A percentile compares a stretch with the other conserved stretches of the same genome.
Evolutionary conservation across 148 eudicot species (phyloP).

Genomic region (Camellia granthamiana): DNA sequence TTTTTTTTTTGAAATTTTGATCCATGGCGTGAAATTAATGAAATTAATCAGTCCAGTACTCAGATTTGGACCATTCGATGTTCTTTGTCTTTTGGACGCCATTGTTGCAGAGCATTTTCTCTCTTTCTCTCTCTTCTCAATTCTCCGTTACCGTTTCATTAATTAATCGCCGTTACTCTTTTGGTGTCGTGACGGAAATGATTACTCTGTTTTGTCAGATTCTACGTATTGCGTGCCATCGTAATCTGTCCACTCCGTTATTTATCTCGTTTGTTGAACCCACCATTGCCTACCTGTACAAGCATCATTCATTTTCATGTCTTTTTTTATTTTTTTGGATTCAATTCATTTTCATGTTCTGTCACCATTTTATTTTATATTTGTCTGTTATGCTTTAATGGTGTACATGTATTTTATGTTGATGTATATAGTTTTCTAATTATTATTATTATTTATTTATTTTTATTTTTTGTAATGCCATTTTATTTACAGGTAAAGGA

Average conservation of each 20-base stretch:
- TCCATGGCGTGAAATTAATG: constrained; percentile 11
- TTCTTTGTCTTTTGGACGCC: neutral
- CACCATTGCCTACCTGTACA: too few species aligned
- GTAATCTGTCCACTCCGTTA: neutral
- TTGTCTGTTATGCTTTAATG: neutral
- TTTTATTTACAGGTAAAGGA: neutral
- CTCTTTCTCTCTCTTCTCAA: neutral
- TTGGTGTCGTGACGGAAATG: neutral
- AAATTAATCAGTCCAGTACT: constrained; percentile 2
- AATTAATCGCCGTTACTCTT: neutral
- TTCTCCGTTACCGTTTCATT: neutral
- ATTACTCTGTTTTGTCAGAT: neutral
- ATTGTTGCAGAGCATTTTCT: constrained; percentile 12
- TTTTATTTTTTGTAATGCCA: neutral
- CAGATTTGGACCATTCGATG: neutral
- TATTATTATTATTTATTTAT: too few species aligned
- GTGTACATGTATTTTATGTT: neutral
- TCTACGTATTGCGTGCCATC: neutral
- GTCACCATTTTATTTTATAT: neutral
- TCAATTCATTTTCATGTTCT: neutral
- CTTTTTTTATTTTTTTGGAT: neutral
- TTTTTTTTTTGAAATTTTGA: neutral
- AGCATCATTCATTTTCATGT: neutral
- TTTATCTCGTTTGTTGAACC: too few species aligned
- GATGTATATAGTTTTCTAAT: neutral